Conservation (phyloP, 345 rosid genomes). For the Nasturtium officinale region DNA sequence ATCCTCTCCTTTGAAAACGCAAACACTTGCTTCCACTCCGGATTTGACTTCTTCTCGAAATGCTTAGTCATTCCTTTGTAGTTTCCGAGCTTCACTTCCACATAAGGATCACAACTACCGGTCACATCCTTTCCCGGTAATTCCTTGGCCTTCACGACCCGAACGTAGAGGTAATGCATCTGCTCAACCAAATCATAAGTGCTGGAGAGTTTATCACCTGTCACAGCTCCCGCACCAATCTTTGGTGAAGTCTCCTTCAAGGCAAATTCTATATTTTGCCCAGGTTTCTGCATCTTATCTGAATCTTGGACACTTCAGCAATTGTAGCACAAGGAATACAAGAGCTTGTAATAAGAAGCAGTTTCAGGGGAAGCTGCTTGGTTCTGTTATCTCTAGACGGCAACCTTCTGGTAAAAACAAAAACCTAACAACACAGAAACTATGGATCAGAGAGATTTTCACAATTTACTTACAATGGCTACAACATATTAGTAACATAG, state of each 20-base stretch:
- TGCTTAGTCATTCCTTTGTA: slow-evolving; percentile 85
- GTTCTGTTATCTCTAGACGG: slow-evolving; percentile 20
- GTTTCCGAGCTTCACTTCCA: slow-evolving; percentile 91
- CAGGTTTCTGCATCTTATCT: slow-evolving; percentile 80
- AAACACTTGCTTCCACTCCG: slow-evolving; percentile 96
- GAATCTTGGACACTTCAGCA: slow-evolving; percentile 22
- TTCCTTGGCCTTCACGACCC: slow-evolving; percentile 87
- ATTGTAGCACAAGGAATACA: slow-evolving; percentile 10
- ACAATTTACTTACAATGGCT: slow-evolving; percentile 15
- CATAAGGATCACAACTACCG: slow-evolving; percentile 89
- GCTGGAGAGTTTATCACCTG: slow-evolving; percentile 77
- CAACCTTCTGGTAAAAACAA: slow-evolving; percentile 7
- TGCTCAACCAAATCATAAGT: slow-evolving; percentile 98
- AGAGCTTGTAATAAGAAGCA: slow-evolving; percentile 21
- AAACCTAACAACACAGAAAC: slow-evolving; percentile 2
- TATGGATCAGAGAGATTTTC: slow-evolving; percentile 30
- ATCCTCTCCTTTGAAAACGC: slow-evolving; percentile 93
- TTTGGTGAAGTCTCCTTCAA: slow-evolving; percentile 94
- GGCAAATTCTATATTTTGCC: slow-evolving; percentile 66
- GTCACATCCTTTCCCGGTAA: slow-evolving; percentile 79
- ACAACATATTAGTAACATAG: slow-evolving; percentile 15
- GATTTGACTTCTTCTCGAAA: slow-evolving; percentile 90
- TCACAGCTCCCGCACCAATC: slow-evolving; percentile 71
- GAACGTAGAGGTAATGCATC: slow-evolving; percentile 95
- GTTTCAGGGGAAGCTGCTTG: slow-evolving; percentile 19